phyloP scores from a whole-genome alignment of 495 filamentous ascomycete genomes.

The Podospora comata region DNA sequence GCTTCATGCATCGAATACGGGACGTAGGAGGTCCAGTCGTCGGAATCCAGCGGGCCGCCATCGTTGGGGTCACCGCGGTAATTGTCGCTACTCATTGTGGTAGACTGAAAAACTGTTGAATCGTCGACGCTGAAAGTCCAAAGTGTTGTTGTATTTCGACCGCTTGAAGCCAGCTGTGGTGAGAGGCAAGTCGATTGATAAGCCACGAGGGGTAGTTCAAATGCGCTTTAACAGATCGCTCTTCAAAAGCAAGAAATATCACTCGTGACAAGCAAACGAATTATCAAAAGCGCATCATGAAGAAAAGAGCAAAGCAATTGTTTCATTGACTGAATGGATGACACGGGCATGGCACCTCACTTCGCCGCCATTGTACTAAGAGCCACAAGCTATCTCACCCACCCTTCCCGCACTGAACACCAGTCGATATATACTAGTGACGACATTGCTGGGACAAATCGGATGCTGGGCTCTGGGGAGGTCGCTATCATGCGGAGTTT shows the following conservation, averaged over 20 bases:
- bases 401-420: not conserved
- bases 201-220: not conserved
- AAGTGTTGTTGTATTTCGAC: not conserved
- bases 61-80: not conserved
- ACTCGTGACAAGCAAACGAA: too few species aligned
- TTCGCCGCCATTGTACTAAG: not conserved
- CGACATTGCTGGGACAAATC: not conserved
- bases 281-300: too few species aligned
- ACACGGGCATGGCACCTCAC: not conserved
- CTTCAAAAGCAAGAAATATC: too few species aligned
- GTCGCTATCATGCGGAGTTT: not conserved
- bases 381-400: not conserved
- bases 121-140: not conserved
- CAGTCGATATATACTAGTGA: not conserved
- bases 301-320: not conserved
- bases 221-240: too few species aligned
- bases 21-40: not conserved
- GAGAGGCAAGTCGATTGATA: not conserved
- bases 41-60: not conserved
- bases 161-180: not conserved
- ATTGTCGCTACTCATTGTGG: not conserved
- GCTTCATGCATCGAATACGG: not conserved
- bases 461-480: not conserved
- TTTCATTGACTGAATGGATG: not conserved
- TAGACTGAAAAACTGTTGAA: not conserved